Percentiles rank a stretch among this genome's conserved stretches.
These are phyloP conservation scores for Arthrobotrys megalospora DNA, from an alignment of 2,329 filamentous ascomycete species.

Conservation along the genomic window DNA sequence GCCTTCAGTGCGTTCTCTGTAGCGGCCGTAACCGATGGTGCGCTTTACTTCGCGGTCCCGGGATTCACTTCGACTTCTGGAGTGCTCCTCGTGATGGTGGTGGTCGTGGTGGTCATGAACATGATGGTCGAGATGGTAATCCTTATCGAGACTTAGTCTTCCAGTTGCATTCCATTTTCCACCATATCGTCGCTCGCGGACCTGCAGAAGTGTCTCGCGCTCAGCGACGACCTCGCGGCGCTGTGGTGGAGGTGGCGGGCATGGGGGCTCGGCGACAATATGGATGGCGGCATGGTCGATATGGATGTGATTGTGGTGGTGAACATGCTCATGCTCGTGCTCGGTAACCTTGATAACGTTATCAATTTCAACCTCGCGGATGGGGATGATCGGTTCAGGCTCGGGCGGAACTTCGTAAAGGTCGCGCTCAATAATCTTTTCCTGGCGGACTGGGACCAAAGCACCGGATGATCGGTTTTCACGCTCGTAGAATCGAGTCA, in stretches of 20 bases:
- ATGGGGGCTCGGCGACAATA: constrained; percentile 57
- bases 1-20: constrained; percentile 46
- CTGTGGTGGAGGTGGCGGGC: constrained; percentile 37
- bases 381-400: constrained; percentile 56
- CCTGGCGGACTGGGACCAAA: constrained; percentile 57
- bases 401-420: constrained; percentile 59
- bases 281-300: constrained; percentile 60
- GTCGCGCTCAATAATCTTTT: constrained; percentile 60
- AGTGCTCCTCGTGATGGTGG: constrained; percentile 30
- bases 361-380: constrained; percentile 60
- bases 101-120: constrained; percentile 39
- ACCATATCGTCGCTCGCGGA: constrained; percentile 59
- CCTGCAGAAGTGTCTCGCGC: constrained; percentile 46
- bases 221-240: constrained; percentile 46
- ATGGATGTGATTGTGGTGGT: constrained; percentile 60
- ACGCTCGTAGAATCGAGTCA: constrained; percentile 53
- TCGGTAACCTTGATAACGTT: constrained; percentile 57
- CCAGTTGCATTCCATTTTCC: constrained; percentile 59
- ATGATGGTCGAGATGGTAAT: constrained; percentile 36
- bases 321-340: constrained; percentile 60
- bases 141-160: constrained; percentile 44
- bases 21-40: constrained; percentile 59
- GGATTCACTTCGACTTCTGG: constrained; percentile 49
- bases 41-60: constrained; percentile 59
- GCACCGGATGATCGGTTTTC: constrained; percentile 52